Evolutionary conservation across 1,284 basidiomycete species (phyloP).

Genomic region (Sparassis latifolia): DNA sequence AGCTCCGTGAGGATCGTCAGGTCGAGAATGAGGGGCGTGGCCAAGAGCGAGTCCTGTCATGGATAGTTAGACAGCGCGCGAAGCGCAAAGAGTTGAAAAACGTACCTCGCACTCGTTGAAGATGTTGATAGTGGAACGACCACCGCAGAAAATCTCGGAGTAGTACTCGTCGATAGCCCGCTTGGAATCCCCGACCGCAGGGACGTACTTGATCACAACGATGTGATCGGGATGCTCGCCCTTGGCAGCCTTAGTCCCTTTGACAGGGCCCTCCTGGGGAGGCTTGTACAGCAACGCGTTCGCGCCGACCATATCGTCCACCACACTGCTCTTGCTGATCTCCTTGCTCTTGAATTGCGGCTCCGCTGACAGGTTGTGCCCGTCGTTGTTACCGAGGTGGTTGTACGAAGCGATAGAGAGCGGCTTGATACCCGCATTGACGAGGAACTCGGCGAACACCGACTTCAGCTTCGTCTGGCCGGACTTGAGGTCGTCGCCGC

Average conservation of each 20-base stretch:
- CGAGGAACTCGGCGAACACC: slow-evolving; percentile 95
- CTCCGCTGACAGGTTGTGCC: slow-evolving; percentile 89
- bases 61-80: no score
- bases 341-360: slow-evolving; percentile 98
- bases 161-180: slow-evolving; percentile 99
- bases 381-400: slow-evolving; percentile 98
- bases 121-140: slow-evolving; percentile 82
- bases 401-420: slow-evolving; percentile 97
- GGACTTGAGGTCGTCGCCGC: slow-evolving; percentile 96
- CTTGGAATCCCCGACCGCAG: slow-evolving; percentile 95
- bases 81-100: background rate
- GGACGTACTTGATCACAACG: slow-evolving; percentile 93
- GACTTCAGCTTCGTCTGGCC: slow-evolving; percentile 94
- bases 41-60: slow-evolving; percentile 83
- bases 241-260: slow-evolving; percentile 64
- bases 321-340: slow-evolving; percentile 93
- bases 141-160: slow-evolving; percentile 86
- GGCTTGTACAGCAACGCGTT: slow-evolving; percentile 90
- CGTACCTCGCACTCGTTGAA: slow-evolving; percentile 92
- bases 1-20: slow-evolving; percentile 92
- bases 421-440: slow-evolving; percentile 98
- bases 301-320: slow-evolving; percentile 95
- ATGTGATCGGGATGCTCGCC: slow-evolving; percentile 97
- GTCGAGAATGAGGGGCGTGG: slow-evolving; percentile 94
- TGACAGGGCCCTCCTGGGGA: slow-evolving; percentile 43